Evolutionary conservation across 2,329 filamentous ascomycete species (phyloP), one percentile per base, ranked within the genome.

Genomic region (Claviceps pusilla): DNA sequence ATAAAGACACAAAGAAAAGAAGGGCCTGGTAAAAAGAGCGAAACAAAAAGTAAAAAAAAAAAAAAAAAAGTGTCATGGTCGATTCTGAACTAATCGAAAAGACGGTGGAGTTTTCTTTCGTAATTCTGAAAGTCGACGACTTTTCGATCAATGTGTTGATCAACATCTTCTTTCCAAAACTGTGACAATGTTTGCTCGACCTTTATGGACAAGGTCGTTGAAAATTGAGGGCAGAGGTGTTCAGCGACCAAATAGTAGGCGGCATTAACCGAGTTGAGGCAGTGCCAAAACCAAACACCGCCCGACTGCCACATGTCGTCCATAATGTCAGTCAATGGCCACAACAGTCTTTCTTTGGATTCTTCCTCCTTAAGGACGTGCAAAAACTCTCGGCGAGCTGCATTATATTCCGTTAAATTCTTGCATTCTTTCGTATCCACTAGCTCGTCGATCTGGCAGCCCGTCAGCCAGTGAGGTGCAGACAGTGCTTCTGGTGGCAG

Each of bases 401-500:
- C 14, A 12, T 61, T 51, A 28, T 56, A 63, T 31, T 54, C 33
- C 7, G 54, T 49, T 10, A 58, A 43, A 11, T 54, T 53, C n/a
- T 60, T 57, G n/a, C 33, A 28, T 16, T 50, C 7, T 50, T 28
- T 39, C 0, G 28, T 28, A 28, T 50, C 57, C 14, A 56, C 48
- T 16, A 63, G 54, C 16, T 56, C 50, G n/a, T 59, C 60, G 37
- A 61, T 57, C 2, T 35, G 37, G n/a, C 53, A 50, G 7, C 60
- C 58, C 7, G 57, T 59, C 29, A 64, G 52, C 61, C 61, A 64
- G 39, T 61, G 58, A 9, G 62, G 59, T 2, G 58, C 56, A 6
- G 43, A 16, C 11, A 60, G 41, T 54, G 56, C 59, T 55, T 62
- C 58, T 10, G 50, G 19, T 0, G 60, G 61, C 4, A 61, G 59